phyloP scores from a whole-genome alignment of 345 rosid species.

The Raphanus raphanistrum region DNA sequence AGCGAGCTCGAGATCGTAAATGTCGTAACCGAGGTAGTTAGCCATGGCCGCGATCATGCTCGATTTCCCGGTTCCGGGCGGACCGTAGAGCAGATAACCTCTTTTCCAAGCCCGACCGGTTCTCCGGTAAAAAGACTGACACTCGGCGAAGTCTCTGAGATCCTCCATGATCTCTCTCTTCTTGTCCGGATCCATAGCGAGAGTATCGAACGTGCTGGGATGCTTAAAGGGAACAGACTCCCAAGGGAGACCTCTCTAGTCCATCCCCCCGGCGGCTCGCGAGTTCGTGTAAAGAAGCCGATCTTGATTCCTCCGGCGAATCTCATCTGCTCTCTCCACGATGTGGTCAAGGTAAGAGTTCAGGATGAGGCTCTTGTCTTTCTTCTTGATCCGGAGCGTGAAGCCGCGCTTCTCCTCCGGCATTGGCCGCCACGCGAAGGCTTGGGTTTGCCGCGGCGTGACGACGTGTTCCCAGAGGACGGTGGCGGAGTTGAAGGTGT shows the following conservation, averaged over 20 bases:
- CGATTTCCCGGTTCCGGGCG: conserved; percentile 32
- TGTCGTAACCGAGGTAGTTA: conserved; percentile 77
- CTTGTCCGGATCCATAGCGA: conserved; percentile 75
- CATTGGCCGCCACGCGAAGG: conserved; percentile 30
- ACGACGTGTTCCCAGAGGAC: conserved; percentile 31
- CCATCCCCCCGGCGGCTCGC: conserved; percentile 2
- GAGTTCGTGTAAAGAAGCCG: conserved; percentile 34
- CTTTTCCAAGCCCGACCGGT: conserved; percentile 78
- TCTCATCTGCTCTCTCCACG: conserved; percentile 21
- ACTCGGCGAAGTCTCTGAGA: conserved; percentile 55
- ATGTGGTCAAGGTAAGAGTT: conserved; percentile 21
- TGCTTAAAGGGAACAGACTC: conserved; percentile 87
- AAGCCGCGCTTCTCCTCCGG: conserved; percentile 34
- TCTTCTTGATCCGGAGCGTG: conserved; percentile 33
- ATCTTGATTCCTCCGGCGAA: conserved; percentile 33
- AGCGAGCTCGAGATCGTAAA: conserved; percentile 83
- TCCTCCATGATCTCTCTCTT: conserved; percentile 67
- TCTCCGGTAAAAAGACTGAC: conserved; percentile 63
- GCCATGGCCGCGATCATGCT: conserved; percentile 96
- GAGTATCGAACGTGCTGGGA: conserved; percentile 81
- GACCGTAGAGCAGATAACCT: conserved; percentile 34
- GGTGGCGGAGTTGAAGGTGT: conserved; percentile 21
- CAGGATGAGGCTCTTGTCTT: conserved; percentile 8
- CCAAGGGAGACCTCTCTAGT: conserved; percentile 26
- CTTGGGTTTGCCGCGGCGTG: conserved; percentile 22